These are phyloP conservation scores for Aspergillus wentii DNA, from an alignment of 495 filamentous ascomycete species.

Conservation along the genomic window DNA sequence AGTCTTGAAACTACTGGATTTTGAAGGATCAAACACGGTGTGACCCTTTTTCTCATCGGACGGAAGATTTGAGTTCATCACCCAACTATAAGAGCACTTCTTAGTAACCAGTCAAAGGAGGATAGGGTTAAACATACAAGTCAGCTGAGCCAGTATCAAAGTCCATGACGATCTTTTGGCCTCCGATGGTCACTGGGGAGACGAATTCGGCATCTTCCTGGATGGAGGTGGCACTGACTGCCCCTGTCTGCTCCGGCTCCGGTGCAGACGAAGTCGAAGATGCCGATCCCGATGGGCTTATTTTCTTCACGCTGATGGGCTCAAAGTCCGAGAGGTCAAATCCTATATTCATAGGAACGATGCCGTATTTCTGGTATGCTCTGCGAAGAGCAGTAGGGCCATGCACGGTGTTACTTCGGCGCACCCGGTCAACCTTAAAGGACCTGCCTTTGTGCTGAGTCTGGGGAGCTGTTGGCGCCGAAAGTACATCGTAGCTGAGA, in stretches of 20 bases:
- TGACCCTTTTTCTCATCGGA: slow-evolving; percentile 41
- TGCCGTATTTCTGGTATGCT: slow-evolving; percentile 60
- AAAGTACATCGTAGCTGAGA: slow-evolving; percentile 34
- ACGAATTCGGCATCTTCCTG: slow-evolving; percentile 64
- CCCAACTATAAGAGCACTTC: slow-evolving; percentile 69
- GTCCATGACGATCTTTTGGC: slow-evolving; percentile 67
- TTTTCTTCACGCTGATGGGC: slow-evolving; percentile 21
- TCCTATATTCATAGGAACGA: slow-evolving; percentile 23
- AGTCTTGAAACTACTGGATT: slow-evolving; percentile 50
- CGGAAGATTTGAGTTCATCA: slow-evolving; percentile 64
- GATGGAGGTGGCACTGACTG: slow-evolving; percentile 57
- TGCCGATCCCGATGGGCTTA: slow-evolving; percentile 18
- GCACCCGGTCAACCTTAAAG: slow-evolving; percentile 57
- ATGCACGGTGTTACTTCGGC: slow-evolving; percentile 48
- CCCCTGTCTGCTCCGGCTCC: slow-evolving; percentile 40
- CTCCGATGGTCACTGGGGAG: slow-evolving; percentile 65
- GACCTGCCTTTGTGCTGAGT: slow-evolving; percentile 28
- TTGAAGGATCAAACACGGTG: slow-evolving; percentile 55
- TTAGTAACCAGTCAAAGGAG: slow-evolving; percentile 10
- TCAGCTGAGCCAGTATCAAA: slow-evolving; percentile 85
- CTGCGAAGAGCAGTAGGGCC: slow-evolving; percentile 55
- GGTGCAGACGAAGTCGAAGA: slow-evolving; percentile 11
- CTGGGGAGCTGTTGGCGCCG: slow-evolving; percentile 20
- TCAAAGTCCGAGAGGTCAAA: slow-evolving; percentile 33
- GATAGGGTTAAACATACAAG: slow-evolving; percentile 52